Percentiles rank a stretch among this genome's conserved stretches.
Conservation (phyloP, 495 filamentous ascomycete genomes). For the Durotheca rogersii region DNA sequence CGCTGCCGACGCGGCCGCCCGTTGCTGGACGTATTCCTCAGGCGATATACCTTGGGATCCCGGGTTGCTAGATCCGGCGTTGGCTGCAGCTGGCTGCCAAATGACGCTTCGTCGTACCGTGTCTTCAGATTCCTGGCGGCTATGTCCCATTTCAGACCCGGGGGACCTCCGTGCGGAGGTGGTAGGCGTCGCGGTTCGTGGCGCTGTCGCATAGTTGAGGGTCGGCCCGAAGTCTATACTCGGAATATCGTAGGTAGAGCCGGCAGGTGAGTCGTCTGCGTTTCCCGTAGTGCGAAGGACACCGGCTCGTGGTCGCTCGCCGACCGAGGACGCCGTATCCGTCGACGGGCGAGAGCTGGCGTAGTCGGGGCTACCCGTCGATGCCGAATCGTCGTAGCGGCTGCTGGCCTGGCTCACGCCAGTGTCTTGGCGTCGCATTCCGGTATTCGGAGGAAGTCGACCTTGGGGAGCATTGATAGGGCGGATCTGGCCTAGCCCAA, state of each 20-base stretch:
- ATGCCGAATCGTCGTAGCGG: constrained; percentile 50
- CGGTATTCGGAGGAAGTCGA: constrained; percentile 17
- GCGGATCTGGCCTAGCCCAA: constrained; percentile 55
- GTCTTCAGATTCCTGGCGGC: constrained; percentile 49
- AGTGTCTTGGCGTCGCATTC: constrained; percentile 36
- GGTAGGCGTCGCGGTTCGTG: constrained; percentile 26
- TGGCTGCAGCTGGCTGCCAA: constrained; percentile 72
- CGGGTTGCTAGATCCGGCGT: constrained; percentile 43
- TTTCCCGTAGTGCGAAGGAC: constrained; percentile 79
- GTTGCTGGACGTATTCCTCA: constrained; percentile 87
- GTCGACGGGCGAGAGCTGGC: constrained; percentile 68
- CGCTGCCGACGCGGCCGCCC: constrained; percentile 56
- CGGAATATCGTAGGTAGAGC: constrained; percentile 58
- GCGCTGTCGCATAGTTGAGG: constrained; percentile 57
- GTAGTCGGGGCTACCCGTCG: constrained; percentile 58
- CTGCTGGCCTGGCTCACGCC: constrained; percentile 43
- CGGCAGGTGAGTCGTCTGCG: constrained; percentile 34
- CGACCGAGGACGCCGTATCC: constrained; percentile 57
- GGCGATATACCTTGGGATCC: constrained; percentile 51
- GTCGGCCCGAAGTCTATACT: constrained; percentile 87
- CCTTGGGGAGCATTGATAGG: constrained; percentile 19
- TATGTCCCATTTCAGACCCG: constrained; percentile 38
- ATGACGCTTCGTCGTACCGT: constrained; percentile 61
- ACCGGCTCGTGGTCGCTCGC: constrained; percentile 74
- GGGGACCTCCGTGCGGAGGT: constrained; percentile 43